Conservation (phyloP, 2,329 filamentous ascomycete species). For the Claviceps sp. region DNA sequence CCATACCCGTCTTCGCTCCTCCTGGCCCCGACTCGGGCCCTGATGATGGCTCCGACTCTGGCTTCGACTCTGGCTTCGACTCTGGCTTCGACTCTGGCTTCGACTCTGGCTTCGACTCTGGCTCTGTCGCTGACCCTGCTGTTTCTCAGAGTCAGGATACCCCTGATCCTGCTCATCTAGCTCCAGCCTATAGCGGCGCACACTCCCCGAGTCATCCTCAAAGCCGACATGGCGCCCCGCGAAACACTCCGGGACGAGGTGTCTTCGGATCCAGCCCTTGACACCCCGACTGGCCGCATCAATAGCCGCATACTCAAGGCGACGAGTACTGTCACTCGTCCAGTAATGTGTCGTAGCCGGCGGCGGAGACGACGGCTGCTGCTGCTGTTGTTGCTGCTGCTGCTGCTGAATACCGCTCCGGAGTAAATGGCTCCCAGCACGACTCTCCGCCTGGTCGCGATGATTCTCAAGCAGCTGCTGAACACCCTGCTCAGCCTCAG, state of each 20-base stretch:
- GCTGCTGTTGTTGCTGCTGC: background rate
- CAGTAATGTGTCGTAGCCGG: constrained; percentile 53
- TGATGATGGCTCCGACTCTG: too few species aligned
- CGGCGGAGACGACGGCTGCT: constrained; percentile 18
- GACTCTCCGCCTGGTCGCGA: background rate
- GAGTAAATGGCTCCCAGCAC: too few species aligned
- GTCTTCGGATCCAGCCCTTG: constrained; percentile 44
- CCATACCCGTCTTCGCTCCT: constrained; percentile 10
- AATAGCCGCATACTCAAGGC: constrained; percentile 53
- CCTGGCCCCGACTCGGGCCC: background rate
- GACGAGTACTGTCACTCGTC: constrained; percentile 49
- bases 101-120: too few species aligned
- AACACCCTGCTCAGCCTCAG: too few species aligned
- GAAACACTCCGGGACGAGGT: constrained; percentile 48
- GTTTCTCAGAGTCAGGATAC: constrained; percentile 10
- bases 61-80: background rate
- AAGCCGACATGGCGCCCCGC: constrained; percentile 41
- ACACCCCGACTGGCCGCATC: constrained; percentile 48
- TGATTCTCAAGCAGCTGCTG: background rate
- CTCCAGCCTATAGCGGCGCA: constrained; percentile 47
- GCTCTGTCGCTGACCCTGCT: too few species aligned
- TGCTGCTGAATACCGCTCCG: background rate
- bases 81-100: too few species aligned
- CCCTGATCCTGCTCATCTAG: constrained; percentile 35
- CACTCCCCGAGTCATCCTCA: constrained; percentile 49